Base-by-base conservation (phyloP, 768 basidiomycete species). In the Leccinum aurantiacum region DNA sequence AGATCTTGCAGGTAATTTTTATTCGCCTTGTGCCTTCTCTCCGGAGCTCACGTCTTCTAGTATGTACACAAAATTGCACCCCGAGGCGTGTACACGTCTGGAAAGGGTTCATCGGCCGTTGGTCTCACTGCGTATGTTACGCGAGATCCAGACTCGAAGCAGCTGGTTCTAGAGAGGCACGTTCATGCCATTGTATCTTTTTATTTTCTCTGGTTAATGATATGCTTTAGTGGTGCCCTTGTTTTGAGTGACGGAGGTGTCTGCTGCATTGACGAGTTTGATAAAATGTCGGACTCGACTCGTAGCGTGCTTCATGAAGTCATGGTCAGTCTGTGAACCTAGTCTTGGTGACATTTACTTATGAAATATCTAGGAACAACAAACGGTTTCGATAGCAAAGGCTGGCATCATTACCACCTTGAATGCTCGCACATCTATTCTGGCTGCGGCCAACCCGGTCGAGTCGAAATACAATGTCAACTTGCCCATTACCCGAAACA, bases 41-140 rank as follows among this genome's bases (percentile, higher is more conserved):
- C 22, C 22, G 1, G 6, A 51, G 4, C 47, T 65, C 17, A 64
- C 2, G 10, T 9, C 11, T 29, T 22, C 3, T 67, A 98, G 94
- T 98, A 98, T 73, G 97, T 99, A 0, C 95, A 99, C 77, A 96
- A 98, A 77, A 95, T 99, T 61, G 96, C 97, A 1, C 97, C 97
- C 35, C 84, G 97, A 59, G 97, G 97, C 35, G 96, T 99, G 8
- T 99, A 93, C 74, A 93, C 97, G 0, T 97, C 95, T 3, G 97
- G 97, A 10, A 98, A 98, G 73, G 95, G 97, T 19, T 98, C 95
- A 6, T 98, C 96, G 0, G 97, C 97, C 17, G 97, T 99, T 60
- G 97, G 97, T 84, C 78, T 99, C 67, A 99, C 97, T 1, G 97
- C 97, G 0, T 99, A 99, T 74, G 92, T 99, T 33, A 99, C 97